Evolutionary conservation across 768 basidiomycete genomes (phyloP).

Genomic region (Neoboletus subvelutipes): DNA sequence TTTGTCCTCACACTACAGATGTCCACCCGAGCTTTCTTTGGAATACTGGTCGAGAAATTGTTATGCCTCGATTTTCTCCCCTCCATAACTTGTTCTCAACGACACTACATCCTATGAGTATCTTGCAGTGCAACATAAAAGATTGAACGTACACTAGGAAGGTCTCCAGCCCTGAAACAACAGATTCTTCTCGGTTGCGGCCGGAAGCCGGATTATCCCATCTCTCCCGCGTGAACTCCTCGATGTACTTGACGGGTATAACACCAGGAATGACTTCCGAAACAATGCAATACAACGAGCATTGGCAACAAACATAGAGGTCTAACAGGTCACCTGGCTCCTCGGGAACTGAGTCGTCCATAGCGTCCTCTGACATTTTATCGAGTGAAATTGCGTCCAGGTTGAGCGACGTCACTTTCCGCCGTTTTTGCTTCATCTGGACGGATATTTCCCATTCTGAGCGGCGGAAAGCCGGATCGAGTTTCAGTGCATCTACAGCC

Average conservation of each 20-base stretch:
- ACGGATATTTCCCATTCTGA: conserved; percentile 61
- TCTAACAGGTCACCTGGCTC: conserved; percentile 63
- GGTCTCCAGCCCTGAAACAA: conserved; percentile 63
- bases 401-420: conserved; percentile 47
- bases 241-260: conserved; percentile 58
- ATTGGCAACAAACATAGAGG: conserved; percentile 84
- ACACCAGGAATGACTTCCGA: conserved; percentile 74
- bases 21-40: conserved; percentile 69
- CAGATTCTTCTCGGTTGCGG: conserved; percentile 54
- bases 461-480: conserved; percentile 58
- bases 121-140: background rate
- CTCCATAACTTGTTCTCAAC: conserved; percentile 77
- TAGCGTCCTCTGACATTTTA: conserved; percentile 29
- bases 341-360: conserved; percentile 30
- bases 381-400: conserved; percentile 26
- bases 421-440: conserved; percentile 51
- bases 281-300: conserved; percentile 69
- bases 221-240: conserved; percentile 65
- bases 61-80: conserved; percentile 59
- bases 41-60: conserved; percentile 54
- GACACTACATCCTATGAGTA: conserved; percentile 43
- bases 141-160: conserved; percentile 55
- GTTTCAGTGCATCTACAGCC: conserved; percentile 66
- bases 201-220: conserved; percentile 52
- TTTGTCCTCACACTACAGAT: conserved; percentile 49